Base-by-base conservation (phyloP, 1,139 yeast species). In the Pichia sp. region DNA sequence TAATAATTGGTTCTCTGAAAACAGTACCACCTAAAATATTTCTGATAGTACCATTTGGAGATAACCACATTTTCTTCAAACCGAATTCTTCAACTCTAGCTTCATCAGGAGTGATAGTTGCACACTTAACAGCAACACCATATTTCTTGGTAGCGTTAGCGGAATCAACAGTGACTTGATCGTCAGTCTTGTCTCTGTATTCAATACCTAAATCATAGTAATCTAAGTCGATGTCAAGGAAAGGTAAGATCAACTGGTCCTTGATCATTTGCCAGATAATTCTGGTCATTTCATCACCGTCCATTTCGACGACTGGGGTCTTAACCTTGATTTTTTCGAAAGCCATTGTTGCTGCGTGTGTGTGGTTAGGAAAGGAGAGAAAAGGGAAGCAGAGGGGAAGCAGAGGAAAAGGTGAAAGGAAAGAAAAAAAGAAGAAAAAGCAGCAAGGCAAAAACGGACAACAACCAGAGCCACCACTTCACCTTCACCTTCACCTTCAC, bases 211-310 rank as follows among this genome's bases (percentile, higher is more conserved):
- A 69, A 61, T 83, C 93, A 61, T 80, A 83, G 62, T 83, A 82
- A 58, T 81, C 78, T 57, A 83, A 69, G 53, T 82, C 86, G 37
- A 83, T 72, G 51, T 83, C 82, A 52, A 83, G 65, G 60, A 76
- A 82, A 11, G 93, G 93, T 47, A 71, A 61, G 54, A 83, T 75
- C 62, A 83, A 70, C 60, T 79, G 73, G 47, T 77, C 78, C 60
- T 81, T 82, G 62, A 83, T 83, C 57, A 75, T 64, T 47, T 79
- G 72, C 93, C 93, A 83, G 63, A 83, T 83, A 62, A 83, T 82
- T 64, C 91, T 73, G 55, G 93, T 83, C 84, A 80, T 82, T 63
- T 83, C 93, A 63, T 83, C 93, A 51, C 93, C 93, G 56, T 83
- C 91, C 71, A 83, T 68, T 60, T 83, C 93, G 45, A 83, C 93